phyloP scores from a whole-genome alignment of 2,329 filamentous ascomycete species.

The Thelonectria olida region DNA sequence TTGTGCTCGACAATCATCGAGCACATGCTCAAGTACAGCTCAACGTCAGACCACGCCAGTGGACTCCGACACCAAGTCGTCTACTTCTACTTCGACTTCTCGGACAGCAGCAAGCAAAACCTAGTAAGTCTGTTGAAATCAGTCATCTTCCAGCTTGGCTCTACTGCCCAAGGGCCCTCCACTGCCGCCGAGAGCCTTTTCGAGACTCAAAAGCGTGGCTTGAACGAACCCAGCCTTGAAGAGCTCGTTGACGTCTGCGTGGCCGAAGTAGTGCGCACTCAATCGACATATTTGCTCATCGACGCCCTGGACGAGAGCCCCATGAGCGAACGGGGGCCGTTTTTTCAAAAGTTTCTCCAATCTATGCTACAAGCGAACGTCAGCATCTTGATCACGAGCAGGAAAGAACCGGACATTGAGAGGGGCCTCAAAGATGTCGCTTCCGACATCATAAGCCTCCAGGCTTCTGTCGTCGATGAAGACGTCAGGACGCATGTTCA shows the following conservation, averaged over 20 bases:
- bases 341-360: background rate
- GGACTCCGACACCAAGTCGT: background rate
- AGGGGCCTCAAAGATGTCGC: background rate
- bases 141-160: background rate
- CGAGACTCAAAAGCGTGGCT: background rate
- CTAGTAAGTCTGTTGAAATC: background rate
- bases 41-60: background rate
- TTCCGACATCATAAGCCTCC: background rate
- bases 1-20: background rate
- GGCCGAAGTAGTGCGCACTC: background rate
- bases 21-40: background rate
- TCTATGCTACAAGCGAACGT: background rate
- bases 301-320: constrained; percentile 6
- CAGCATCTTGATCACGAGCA: background rate
- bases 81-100: background rate
- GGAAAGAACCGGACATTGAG: constrained; percentile 6
- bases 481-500: background rate
- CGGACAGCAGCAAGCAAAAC: background rate
- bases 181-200: background rate
- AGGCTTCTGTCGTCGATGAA: background rate
- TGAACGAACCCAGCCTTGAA: background rate
- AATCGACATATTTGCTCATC: background rate
- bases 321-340: background rate
- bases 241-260: background rate
- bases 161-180: too few species aligned